phyloP scores from a whole-genome alignment of 2,329 filamentous ascomycete genomes.

The Aspergillus thermomutatus region DNA sequence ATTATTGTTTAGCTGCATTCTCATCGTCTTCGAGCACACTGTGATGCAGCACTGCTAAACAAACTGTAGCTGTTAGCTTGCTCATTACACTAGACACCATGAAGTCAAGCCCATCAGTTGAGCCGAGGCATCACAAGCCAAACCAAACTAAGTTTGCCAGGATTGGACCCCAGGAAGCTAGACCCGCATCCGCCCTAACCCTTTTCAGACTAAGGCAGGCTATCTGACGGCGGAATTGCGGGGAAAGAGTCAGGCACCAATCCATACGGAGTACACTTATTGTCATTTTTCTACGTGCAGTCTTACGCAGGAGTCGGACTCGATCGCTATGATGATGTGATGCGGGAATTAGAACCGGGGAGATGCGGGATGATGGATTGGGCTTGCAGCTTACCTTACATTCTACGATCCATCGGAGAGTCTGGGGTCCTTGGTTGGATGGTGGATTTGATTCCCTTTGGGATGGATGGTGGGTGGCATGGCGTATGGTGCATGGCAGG shows the following conservation, averaged over 20 bases:
- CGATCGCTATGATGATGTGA: background rate
- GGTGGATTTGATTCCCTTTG: too few species aligned
- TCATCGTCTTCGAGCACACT: background rate
- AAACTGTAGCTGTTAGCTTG: background rate
- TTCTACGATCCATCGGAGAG: background rate
- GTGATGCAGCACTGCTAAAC: background rate
- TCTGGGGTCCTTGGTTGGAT: background rate
- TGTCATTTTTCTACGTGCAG: background rate
- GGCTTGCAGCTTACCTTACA: too few species aligned
- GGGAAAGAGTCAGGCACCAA: background rate
- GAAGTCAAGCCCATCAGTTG: background rate
- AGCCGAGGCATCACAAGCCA: conserved; percentile 11
- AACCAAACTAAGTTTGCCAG: background rate
- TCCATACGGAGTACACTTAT: background rate
- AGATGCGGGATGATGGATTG: background rate
- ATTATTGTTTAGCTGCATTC: background rate
- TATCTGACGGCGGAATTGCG: background rate
- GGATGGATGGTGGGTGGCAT: too few species aligned
- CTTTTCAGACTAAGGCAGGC: background rate
- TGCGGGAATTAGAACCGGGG: background rate
- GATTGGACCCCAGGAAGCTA: background rate
- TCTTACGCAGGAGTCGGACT: background rate
- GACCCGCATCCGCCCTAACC: background rate
- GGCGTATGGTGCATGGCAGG: background rate
- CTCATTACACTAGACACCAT: background rate